These are phyloP conservation scores for Ochetophila trinervis DNA, from an alignment of 306 rosid species.

Conservation along the genomic window DNA sequence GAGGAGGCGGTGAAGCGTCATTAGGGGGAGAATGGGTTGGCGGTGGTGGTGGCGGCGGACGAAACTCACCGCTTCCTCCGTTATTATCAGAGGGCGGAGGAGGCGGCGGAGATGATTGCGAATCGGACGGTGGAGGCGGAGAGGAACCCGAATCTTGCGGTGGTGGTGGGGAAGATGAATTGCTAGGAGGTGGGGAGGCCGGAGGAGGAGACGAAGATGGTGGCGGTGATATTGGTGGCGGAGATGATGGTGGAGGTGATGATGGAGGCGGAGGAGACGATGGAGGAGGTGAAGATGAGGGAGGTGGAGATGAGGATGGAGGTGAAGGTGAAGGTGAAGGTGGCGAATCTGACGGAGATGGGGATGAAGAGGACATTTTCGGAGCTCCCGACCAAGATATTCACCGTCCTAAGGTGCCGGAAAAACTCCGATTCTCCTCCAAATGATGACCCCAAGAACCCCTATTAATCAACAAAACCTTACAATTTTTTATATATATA, in stretches of 20 bases:
- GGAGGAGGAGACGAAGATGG: slow-evolving; percentile 15
- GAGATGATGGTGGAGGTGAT: slow-evolving; percentile 4
- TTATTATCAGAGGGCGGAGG: slow-evolving; percentile 5
- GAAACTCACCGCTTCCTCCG: too few species aligned
- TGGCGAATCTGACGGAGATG: slow-evolving; percentile 27
- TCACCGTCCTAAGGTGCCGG: slow-evolving; percentile 27
- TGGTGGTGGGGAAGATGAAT: slow-evolving; percentile 27
- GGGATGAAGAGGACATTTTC: slow-evolving; percentile 44
- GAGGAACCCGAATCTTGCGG: slow-evolving; percentile 11
- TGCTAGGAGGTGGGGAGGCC: slow-evolving; percentile 5
- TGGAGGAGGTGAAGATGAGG: slow-evolving; percentile 20
- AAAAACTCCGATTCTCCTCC: slow-evolving; percentile 47
- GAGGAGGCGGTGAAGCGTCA: slow-evolving; percentile 8
- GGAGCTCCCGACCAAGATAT: slow-evolving; percentile 28
- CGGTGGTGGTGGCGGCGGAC: slow-evolving; percentile 8
- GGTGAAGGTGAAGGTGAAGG: slow-evolving; percentile 21
- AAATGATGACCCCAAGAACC: slow-evolving; percentile 16
- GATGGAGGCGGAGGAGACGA: slow-evolving; percentile 15
- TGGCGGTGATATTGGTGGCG: slow-evolving; percentile 1
- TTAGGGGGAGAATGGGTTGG: slow-evolving; percentile 7
- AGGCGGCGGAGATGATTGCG: slow-evolving; percentile 7
- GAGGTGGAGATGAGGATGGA: not conserved
- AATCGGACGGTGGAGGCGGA: slow-evolving; percentile 22
- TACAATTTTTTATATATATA: too few species aligned
- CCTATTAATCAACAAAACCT: not conserved